phyloP scores from a whole-genome alignment of 1,284 basidiomycete genomes.

The Leccinum fallax region DNA sequence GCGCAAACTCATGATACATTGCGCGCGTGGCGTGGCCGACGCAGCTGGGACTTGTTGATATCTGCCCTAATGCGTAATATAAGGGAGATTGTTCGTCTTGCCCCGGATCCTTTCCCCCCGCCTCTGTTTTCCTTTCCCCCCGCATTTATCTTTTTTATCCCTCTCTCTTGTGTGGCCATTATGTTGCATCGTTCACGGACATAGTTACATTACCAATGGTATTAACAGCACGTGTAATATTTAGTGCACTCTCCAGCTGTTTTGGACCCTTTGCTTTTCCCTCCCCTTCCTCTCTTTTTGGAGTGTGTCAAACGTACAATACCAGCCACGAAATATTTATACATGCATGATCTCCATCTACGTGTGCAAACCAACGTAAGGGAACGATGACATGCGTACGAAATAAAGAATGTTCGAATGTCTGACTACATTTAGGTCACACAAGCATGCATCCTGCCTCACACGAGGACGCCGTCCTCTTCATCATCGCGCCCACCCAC shows the following conservation, averaged over 20 bases:
- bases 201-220: constrained; percentile 27
- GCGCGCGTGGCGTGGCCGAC: background rate
- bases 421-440: background rate
- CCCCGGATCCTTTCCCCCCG: background rate
- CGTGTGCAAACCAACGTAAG: background rate
- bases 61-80: constrained; percentile 18
- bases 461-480: constrained; percentile 33
- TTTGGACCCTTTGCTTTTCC: constrained; percentile 15
- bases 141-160: constrained; percentile 1
- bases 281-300: constrained; percentile 7
- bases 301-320: constrained; percentile 21
- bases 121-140: background rate
- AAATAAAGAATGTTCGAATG: background rate
- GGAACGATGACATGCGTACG: background rate
- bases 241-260: constrained; percentile 26
- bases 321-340: constrained; percentile 21
- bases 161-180: constrained; percentile 14
- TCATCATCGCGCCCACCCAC: constrained; percentile 24
- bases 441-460: constrained; percentile 1
- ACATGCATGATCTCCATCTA: constrained; percentile 11
- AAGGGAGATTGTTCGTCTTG: constrained; percentile 6
- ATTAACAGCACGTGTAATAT: constrained; percentile 34
- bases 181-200: constrained; percentile 27
- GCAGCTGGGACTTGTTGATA: constrained; percentile 14
- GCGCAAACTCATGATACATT: constrained; percentile 22